Evolutionary conservation across 2,329 filamentous ascomycete species (phyloP), one percentile per base, ranked within the genome.

Genomic region (Leptographium lundbergii): DNA sequence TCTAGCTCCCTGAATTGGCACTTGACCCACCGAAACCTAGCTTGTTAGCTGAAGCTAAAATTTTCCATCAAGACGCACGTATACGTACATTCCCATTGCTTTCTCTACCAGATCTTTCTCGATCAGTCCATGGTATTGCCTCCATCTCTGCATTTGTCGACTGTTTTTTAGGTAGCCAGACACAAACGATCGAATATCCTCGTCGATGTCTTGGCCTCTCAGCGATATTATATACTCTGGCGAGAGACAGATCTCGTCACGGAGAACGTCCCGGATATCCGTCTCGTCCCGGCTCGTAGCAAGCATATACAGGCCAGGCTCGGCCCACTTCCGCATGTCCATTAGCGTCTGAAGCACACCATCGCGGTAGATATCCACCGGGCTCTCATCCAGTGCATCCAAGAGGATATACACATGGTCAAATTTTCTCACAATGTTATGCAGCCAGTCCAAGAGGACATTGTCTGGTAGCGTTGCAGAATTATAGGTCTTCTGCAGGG

Each of bases 321-420:
- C 63, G 11, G 54, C 55, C 66, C 64, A 69, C 9, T 36, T 52
- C 32, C 63, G 65, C 1, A 70, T 61, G 6, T 67, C 63, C 1
- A 63, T 53, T 25, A 72, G n/a, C 17, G 64, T 36, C 24, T 67
- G 34, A 5, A 73, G 62, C 25, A 70, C 47, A 1, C 61, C 66
- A 17, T 65, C 63, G 3, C 66, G 64, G 34, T 68, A 22, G n/a
- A 51, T 63, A 1, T 65, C 59, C 10, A 62, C 59, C 0, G 69
- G 68, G 51, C 70, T 70, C 61, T 74, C 71, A 54, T 74, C 71
- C 6, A 74, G 62, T 1, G 72, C 72, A 59, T 75, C 72, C 3
- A 74, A 11, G 2, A 73, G 47, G 11, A 74, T 65, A 56, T 70
- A 74, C 0, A 71, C 65, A 9, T 69, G 58, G 0, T 67, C 45